Evolutionary conservation across 805 yeast species (phyloP).

Genomic region (Candida palmyrensis): DNA sequence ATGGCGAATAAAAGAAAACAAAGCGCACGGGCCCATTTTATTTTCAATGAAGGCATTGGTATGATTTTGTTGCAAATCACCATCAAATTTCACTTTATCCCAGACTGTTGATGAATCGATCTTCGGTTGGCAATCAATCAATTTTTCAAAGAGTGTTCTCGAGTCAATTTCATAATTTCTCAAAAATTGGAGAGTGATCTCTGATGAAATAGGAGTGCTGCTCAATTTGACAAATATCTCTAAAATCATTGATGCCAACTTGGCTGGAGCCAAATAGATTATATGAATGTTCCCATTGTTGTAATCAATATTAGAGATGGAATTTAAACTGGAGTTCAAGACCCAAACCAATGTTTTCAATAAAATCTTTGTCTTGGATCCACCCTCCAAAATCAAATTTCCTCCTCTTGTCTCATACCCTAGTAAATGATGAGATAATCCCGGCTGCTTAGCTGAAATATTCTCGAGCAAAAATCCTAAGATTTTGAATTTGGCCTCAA

Average conservation of each 20-base stretch:
- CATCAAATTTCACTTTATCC: conserved; percentile 42
- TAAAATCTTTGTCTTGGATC: conserved; percentile 47
- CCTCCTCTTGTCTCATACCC: conserved; percentile 57
- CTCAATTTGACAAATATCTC: conserved; percentile 62
- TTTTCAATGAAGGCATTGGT: conserved; percentile 30
- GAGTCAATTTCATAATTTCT: conserved; percentile 30
- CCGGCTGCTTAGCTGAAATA: conserved; percentile 40
- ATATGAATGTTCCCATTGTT: conserved; percentile 24
- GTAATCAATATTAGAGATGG: conserved; percentile 34
- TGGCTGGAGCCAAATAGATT: conserved; percentile 51
- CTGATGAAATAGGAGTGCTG: conserved; percentile 50
- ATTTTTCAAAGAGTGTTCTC: conserved; percentile 42
- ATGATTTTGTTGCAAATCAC: conserved; percentile 25
- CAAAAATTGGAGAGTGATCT: conserved; percentile 45
- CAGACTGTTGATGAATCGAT: conserved; percentile 53
- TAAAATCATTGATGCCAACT: conserved; percentile 52
- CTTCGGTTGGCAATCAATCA: conserved; percentile 50
- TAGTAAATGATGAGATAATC: conserved; percentile 68
- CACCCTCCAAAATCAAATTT: conserved; percentile 44
- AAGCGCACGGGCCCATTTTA: conserved; percentile 41
- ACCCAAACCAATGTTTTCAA: conserved; percentile 49
- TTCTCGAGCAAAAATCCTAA: conserved; percentile 53
- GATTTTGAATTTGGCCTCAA: conserved; percentile 51
- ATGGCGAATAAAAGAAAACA: conserved; percentile 56
- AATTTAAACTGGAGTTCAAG: conserved; percentile 42